A percentile compares a stretch with the other conserved stretches of the same genome.
Evolutionary conservation across 495 filamentous ascomycete genomes (phyloP).

Genomic region (Aspergillus sclerotioniger): DNA sequence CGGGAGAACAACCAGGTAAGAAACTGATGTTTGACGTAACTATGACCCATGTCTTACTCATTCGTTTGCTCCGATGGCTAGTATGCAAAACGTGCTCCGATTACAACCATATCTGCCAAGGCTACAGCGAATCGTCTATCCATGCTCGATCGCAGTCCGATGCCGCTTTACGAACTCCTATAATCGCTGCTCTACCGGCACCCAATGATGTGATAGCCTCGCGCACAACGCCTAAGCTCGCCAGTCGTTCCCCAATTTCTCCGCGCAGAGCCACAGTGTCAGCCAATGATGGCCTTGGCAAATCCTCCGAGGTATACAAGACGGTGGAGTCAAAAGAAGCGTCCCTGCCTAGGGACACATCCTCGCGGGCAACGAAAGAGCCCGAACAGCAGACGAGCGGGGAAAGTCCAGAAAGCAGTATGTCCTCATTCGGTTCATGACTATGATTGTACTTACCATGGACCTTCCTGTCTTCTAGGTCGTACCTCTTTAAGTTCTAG

Average conservation of each 20-base stretch:
- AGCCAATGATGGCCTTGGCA: conserved; percentile 12
- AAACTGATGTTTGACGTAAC: neutral
- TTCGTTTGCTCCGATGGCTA: conserved; percentile 10
- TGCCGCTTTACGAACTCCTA: conserved; percentile 27
- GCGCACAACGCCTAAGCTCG: conserved; percentile 19
- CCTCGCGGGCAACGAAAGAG: conserved; percentile 30
- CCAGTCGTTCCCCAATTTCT: conserved; percentile 33
- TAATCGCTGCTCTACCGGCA: conserved; percentile 19
- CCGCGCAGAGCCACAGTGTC: conserved; percentile 13
- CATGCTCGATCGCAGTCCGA: conserved; percentile 44
- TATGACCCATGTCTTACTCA: neutral
- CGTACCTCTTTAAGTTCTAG: conserved; percentile 42
- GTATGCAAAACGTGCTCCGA: conserved; percentile 73
- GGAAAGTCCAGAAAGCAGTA: conserved; percentile 44
- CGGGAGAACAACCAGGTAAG: conserved; percentile 66
- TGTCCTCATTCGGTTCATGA: conserved; percentile 19
- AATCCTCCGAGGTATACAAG: conserved; percentile 21
- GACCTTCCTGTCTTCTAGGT: conserved; percentile 18
- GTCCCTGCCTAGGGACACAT: conserved; percentile 21
- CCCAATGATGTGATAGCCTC: conserved; percentile 21
- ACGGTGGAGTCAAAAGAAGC: conserved; percentile 20
- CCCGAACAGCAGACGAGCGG: conserved; percentile 26
- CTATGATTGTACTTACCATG: conserved; percentile 23
- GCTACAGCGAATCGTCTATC: conserved; percentile 72
- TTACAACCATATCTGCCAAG: conserved; percentile 68